A percentile compares a stretch with the other conserved stretches of the same genome.
Conservation (phyloP, 1,284 basidiomycete species). For the Vanrija pseudolonga region DNA sequence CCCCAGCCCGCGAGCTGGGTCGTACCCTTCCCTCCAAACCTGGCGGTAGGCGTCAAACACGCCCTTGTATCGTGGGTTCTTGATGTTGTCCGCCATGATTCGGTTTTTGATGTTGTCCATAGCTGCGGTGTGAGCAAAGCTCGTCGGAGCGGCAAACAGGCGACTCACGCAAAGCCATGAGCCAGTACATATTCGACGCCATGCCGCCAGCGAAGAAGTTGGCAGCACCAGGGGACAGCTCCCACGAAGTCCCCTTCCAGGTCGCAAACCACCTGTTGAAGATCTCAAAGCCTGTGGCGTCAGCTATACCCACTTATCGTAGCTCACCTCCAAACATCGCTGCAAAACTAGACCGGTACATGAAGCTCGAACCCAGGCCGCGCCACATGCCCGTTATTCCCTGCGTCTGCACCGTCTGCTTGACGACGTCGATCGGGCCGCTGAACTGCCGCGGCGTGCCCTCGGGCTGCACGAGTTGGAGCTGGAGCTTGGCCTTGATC, state of each 20-base stretch:
- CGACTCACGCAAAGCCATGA: conserved; percentile 40
- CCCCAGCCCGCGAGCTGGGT: conserved; percentile 22
- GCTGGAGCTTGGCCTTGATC: conserved; percentile 49
- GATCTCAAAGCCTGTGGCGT: conserved; percentile 42
- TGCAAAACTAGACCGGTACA: conserved; percentile 45
- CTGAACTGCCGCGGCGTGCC: conserved; percentile 34
- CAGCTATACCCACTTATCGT: not conserved
- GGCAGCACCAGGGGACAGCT: conserved; percentile 35
- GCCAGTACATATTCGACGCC: conserved; percentile 48
- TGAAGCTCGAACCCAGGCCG: conserved; percentile 44
- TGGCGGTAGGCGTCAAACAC: conserved; percentile 40
- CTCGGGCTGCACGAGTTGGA: conserved; percentile 39
- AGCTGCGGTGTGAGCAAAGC: conserved; percentile 18
- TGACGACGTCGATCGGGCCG: conserved; percentile 45
- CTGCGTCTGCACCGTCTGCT: conserved; percentile 39
- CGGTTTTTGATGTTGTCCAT: conserved; percentile 49
- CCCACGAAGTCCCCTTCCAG: conserved; percentile 45
- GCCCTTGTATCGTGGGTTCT: conserved; percentile 38
- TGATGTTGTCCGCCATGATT: conserved; percentile 47
- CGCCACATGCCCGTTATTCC: conserved; percentile 47
- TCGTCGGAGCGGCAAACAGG: not conserved
- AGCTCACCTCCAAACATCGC: conserved; percentile 49
- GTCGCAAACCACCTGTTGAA: conserved; percentile 46
- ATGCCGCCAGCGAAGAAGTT: conserved; percentile 50
- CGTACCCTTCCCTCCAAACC: conserved; percentile 38